Percentiles rank a stretch among this genome's conserved stretches.
phyloP scores from a whole-genome alignment of 2,329 filamentous ascomycete species.

The Aureobasidium sp. region DNA sequence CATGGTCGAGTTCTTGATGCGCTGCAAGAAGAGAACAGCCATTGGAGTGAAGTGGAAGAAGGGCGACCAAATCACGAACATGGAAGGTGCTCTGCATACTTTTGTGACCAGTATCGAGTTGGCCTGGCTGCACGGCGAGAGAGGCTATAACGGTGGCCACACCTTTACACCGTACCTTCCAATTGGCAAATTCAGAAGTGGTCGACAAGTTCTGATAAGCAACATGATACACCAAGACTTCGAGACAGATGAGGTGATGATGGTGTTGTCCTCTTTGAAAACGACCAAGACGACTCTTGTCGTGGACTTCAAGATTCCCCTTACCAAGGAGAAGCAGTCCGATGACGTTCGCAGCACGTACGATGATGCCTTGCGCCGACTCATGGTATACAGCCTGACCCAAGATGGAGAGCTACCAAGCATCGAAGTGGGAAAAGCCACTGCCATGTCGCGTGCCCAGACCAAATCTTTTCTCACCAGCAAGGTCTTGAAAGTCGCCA shows the following conservation, averaged over 20 bases:
- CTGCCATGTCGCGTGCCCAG: neutral
- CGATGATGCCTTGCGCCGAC: neutral
- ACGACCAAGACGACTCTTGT: neutral
- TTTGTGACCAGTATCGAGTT: constrained; percentile 9
- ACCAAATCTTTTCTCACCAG: neutral
- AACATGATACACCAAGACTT: constrained; percentile 13
- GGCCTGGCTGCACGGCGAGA: constrained; percentile 3
- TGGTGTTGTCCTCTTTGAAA: neutral
- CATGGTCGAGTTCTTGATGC: constrained; percentile 1
- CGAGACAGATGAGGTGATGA: constrained; percentile 1
- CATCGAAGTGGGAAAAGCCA: neutral
- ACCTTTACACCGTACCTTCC: neutral
- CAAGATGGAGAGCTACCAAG: neutral
- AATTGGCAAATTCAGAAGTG: neutral
- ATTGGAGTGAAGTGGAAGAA: neutral
- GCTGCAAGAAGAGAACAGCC: neutral
- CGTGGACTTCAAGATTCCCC: neutral
- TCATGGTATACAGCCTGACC: neutral
- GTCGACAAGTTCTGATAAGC: constrained; percentile 4
- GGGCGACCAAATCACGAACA: constrained; percentile 13
- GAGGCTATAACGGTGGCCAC: neutral
- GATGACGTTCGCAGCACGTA: neutral
- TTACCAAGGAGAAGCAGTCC: neutral
- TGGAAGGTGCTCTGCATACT: constrained; percentile 12
- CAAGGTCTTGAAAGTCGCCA: neutral